phyloP scores from a whole-genome alignment of 2,329 filamentous ascomycete genomes.

The Alternaria brassicae region DNA sequence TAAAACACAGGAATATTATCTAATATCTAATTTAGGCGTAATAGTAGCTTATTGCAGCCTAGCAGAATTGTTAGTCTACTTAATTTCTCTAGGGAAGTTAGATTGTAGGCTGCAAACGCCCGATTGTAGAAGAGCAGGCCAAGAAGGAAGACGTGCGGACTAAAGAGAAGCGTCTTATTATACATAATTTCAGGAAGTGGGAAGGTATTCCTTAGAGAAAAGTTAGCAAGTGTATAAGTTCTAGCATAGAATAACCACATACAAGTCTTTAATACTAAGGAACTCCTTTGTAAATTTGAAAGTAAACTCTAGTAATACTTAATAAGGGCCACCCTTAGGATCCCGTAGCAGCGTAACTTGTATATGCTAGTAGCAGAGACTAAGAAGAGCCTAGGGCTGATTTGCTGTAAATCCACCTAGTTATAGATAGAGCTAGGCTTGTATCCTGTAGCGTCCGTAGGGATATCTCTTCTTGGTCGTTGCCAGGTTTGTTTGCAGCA shows the following conservation, averaged over 20 bases:
- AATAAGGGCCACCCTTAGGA: conserved; percentile 10
- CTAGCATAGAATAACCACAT: neutral
- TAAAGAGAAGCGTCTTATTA: conserved; percentile 44
- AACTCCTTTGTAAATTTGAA: conserved; percentile 12
- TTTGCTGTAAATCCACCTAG: neutral
- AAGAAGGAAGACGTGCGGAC: conserved; percentile 41
- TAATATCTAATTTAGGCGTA: conserved; percentile 6
- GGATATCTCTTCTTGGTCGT: neutral
- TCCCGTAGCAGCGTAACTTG: conserved; percentile 12
- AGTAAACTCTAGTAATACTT: conserved; percentile 15
- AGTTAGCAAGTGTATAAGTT: neutral
- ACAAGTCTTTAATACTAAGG: conserved; percentile 12
- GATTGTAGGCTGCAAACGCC: conserved; percentile 42
- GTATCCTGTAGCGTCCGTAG: neutral
- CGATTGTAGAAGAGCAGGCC: conserved; percentile 35
- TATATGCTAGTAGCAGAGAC: conserved; percentile 15
- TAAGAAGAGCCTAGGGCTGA: conserved; percentile 8
- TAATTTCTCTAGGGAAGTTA: conserved; percentile 45
- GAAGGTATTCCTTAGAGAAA: conserved; percentile 33
- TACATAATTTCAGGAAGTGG: conserved; percentile 44
- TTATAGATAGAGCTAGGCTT: neutral
- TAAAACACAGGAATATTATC: conserved; percentile 18
- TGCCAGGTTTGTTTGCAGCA: neutral
- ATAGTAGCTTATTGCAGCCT: conserved; percentile 2
- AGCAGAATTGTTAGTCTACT: conserved; percentile 45